Evolutionary conservation across 495 filamentous ascomycete species (phyloP).

Genomic region (Penicillium antarcticum): DNA sequence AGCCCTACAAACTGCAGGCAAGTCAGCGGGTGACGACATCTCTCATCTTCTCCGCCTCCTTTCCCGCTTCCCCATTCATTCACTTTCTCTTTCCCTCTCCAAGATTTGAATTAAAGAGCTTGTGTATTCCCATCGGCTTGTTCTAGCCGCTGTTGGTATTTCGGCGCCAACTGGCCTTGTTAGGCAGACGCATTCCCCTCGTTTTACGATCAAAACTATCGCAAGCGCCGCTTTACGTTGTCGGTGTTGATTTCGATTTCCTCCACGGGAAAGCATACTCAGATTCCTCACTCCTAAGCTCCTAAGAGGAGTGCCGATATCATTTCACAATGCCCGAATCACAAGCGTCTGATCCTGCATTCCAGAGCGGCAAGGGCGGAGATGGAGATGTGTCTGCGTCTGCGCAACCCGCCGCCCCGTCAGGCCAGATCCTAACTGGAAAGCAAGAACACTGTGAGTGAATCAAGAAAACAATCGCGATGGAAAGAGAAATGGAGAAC

Average conservation of each 20-base stretch:
- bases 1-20: neutral
- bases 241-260: neutral
- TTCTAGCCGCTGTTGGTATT: slow-evolving; percentile 7
- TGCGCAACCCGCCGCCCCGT: slow-evolving; percentile 27
- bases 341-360: slow-evolving; percentile 2
- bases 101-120: too few relatives aligned
- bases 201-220: neutral
- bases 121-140: neutral
- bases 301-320: neutral
- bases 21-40: slow-evolving; percentile 21
- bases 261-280: neutral
- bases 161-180: slow-evolving; percentile 5
- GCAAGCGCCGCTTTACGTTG: too few relatives aligned
- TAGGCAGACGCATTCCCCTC: slow-evolving; percentile 13
- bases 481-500: too few relatives aligned
- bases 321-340: slow-evolving; percentile 1
- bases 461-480: neutral
- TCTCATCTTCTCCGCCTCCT: slow-evolving; percentile 5
- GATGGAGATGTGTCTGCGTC: neutral
- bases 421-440: slow-evolving; percentile 68
- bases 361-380: slow-evolving; percentile 7
- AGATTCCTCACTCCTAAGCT: slow-evolving; percentile 2
- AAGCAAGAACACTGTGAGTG: slow-evolving; percentile 95
- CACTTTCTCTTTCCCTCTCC: neutral
- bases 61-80: neutral